Conservation (phyloP, 1,284 basidiomycete genomes). For the Ustilago tritici region DNA sequence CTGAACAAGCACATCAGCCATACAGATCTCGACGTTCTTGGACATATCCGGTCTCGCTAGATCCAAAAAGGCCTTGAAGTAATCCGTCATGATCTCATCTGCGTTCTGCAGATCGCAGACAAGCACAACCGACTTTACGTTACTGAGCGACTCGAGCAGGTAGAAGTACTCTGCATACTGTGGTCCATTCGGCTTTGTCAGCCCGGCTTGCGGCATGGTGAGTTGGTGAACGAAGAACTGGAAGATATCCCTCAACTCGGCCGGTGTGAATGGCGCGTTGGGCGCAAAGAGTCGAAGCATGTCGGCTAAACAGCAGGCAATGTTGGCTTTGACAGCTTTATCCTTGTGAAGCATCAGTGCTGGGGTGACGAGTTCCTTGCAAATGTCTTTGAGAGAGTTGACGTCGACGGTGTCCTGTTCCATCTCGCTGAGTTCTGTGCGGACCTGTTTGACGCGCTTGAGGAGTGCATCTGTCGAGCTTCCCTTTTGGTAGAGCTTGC, state of each 20-base stretch:
- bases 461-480: conserved; percentile 56
- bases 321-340: conserved; percentile 89
- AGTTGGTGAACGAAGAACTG: conserved; percentile 74
- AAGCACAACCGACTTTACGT: conserved; percentile 92
- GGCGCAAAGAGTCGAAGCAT: conserved; percentile 93
- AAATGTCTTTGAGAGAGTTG: conserved; percentile 77
- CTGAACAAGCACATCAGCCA: conserved; percentile 88
- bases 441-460: conserved; percentile 52
- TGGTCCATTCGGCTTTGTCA: conserved; percentile 53
- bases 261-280: conserved; percentile 91
- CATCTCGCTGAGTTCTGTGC: conserved; percentile 79
- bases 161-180: conserved; percentile 73
- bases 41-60: conserved; percentile 76
- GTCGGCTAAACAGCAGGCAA: conserved; percentile 94
- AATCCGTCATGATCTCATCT: conserved; percentile 85
- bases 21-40: conserved; percentile 87
- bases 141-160: conserved; percentile 88
- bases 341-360: conserved; percentile 92
- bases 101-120: conserved; percentile 88
- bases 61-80: conserved; percentile 85
- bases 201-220: conserved; percentile 50
- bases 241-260: conserved; percentile 75
- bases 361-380: conserved; percentile 83
- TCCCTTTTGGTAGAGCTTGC: conserved; percentile 55
- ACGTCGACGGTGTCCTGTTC: conserved; percentile 89